These are phyloP conservation scores for Lichtheimia ornata DNA, from an alignment of 371 early-diverging fungal genomes.

Conservation along the genomic window DNA sequence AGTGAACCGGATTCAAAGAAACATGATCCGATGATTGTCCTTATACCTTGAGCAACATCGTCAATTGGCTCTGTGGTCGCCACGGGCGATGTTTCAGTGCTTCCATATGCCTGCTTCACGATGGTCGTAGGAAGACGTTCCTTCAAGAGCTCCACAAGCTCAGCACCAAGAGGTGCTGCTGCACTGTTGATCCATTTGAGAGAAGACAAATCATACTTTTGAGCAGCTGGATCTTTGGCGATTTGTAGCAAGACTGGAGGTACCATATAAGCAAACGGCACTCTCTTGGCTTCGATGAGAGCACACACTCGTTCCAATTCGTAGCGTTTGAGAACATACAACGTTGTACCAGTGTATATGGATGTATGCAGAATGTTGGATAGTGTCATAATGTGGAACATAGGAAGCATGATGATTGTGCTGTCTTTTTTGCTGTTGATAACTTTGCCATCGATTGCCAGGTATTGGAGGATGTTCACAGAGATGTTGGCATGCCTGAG, in stretches of 20 bases:
- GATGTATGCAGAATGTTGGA: conserved; percentile 27
- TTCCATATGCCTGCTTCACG: conserved; percentile 57
- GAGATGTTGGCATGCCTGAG: conserved; percentile 71
- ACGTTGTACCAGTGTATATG: conserved; percentile 34
- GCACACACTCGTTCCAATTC: conserved; percentile 60
- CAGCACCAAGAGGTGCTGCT: conserved; percentile 81
- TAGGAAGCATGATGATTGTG: conserved; percentile 69
- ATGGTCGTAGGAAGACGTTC: conserved; percentile 39
- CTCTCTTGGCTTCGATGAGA: conserved; percentile 55
- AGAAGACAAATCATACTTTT: conserved; percentile 65
- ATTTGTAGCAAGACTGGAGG: conserved; percentile 79
- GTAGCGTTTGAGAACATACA: conserved; percentile 68
- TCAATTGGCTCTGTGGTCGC: conserved; percentile 12
- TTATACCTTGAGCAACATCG: conserved; percentile 58
- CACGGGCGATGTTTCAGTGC: conserved; percentile 61
- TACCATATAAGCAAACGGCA: conserved; percentile 67
- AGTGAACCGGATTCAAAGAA: background rate
- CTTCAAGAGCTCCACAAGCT: conserved; percentile 46
- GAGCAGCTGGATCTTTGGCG: conserved; percentile 66
- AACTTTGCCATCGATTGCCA: conserved; percentile 22
- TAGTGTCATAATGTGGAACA: conserved; percentile 69
- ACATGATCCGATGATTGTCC: background rate
- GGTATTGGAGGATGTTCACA: conserved; percentile 66
- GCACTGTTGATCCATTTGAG: conserved; percentile 63
- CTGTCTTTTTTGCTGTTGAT: conserved; percentile 21